Conservation (phyloP, 192 early-diverging fungal genomes). For the Coemansia sp. region DNA sequence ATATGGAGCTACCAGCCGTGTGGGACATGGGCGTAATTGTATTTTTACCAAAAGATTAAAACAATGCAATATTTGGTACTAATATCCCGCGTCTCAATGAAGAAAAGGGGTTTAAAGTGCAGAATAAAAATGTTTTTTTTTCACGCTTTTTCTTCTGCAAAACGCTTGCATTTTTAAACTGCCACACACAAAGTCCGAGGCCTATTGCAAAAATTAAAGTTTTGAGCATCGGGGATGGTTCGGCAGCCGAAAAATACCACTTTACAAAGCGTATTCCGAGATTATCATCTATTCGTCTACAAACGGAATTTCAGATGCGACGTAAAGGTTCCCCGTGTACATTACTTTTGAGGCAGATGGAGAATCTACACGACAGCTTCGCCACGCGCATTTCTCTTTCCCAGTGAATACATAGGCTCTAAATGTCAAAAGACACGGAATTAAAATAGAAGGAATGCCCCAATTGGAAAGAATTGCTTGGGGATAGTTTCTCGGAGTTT, state of each 20-base stretch:
- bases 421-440: neutral
- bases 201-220: neutral
- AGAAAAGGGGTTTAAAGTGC: neutral
- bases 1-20: conserved; percentile 5
- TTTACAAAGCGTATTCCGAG: neutral
- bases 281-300: neutral
- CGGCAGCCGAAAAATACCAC: neutral
- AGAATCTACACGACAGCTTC: neutral
- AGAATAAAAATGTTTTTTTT: no score
- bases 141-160: no score
- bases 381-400: neutral
- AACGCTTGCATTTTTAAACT: neutral
- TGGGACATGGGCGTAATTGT: conserved; percentile 7
- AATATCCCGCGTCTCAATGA: neutral
- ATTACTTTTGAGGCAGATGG: no score
- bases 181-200: neutral
- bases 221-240: no score
- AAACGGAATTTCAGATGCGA: neutral
- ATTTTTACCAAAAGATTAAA: neutral
- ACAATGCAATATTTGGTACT: neutral
- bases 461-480: neutral
- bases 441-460: neutral
- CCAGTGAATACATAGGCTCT: neutral
- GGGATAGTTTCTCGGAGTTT: conserved; percentile 18
- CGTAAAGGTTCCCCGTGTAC: no score